These are phyloP conservation scores for Berkeleyomyces rouxiae DNA, from an alignment of 2,329 filamentous ascomycete species.

Conservation along the genomic window DNA sequence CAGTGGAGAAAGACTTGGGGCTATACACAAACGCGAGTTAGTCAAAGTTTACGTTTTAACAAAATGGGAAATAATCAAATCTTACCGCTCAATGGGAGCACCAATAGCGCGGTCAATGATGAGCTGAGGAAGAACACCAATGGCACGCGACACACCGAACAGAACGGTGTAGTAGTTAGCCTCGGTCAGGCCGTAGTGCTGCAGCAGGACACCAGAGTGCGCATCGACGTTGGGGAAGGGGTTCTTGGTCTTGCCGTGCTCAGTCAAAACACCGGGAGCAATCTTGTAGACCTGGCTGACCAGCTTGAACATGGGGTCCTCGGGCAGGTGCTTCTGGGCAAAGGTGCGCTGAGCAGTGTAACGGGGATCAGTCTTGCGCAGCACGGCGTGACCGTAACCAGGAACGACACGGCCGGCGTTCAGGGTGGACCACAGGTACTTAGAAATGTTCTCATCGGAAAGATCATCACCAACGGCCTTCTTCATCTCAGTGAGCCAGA, in stretches of 20 bases:
- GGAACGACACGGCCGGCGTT: slow-evolving; percentile 92
- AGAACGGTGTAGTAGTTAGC: slow-evolving; percentile 99
- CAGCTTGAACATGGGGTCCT: slow-evolving; percentile 99
- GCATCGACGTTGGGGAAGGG: slow-evolving; percentile 97
- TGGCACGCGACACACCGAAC: slow-evolving; percentile 94
- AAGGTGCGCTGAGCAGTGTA: slow-evolving; percentile 98
- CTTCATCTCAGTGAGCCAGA: slow-evolving; percentile 99
- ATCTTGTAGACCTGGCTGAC: slow-evolving; percentile 99
- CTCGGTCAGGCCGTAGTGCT: slow-evolving; percentile 98
- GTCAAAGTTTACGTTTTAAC: slow-evolving; percentile 1
- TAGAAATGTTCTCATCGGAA: slow-evolving; percentile 88
- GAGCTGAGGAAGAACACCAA: slow-evolving; percentile 96
- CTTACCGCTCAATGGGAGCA: slow-evolving; percentile 76
- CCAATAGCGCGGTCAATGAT: slow-evolving; percentile 98
- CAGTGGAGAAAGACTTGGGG: slow-evolving; percentile 97
- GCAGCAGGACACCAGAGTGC: slow-evolving; percentile 96
- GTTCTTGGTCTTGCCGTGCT: slow-evolving; percentile 99
- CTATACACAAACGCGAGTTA: slow-evolving; percentile 15
- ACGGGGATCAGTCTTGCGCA: slow-evolving; percentile 98
- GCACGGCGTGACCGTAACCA: slow-evolving; percentile 95
- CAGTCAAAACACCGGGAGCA: slow-evolving; percentile 86
- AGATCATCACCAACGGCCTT: slow-evolving; percentile 82
- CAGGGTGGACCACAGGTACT: slow-evolving; percentile 97
- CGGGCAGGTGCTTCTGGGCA: slow-evolving; percentile 76
- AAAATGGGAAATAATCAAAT: neutral